A percentile compares a stretch with the other conserved stretches of the same genome.
Conservation (phyloP, 192 early-diverging fungal genomes). For the Coemansia sp. region DNA sequence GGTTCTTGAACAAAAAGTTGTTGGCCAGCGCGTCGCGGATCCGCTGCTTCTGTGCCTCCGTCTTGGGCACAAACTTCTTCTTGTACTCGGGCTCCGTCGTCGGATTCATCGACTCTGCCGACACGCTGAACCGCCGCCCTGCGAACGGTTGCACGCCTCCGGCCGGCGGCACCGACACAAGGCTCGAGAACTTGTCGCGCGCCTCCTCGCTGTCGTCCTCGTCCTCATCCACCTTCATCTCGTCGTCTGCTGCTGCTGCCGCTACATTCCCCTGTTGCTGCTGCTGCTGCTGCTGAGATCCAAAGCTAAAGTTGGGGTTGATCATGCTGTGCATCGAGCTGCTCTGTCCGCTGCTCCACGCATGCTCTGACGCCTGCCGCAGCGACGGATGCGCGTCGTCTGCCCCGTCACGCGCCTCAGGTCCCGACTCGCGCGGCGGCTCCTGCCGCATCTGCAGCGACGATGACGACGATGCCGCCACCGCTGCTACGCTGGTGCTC, state of each 20-base stretch:
- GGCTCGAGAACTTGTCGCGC: conserved; percentile 59
- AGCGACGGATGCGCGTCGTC: conserved; percentile 46
- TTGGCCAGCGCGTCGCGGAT: conserved; percentile 78
- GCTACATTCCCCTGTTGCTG: conserved; percentile 15
- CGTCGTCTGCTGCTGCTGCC: conserved; percentile 45
- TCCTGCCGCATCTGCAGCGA: conserved; percentile 20
- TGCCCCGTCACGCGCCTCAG: conserved; percentile 38
- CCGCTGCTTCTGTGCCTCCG: conserved; percentile 77
- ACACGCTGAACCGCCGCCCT: conserved; percentile 90
- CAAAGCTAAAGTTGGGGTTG: conserved; percentile 57
- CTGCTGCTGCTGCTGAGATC: conserved; percentile 39
- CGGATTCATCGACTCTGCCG: conserved; percentile 96
- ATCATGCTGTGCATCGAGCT: conserved; percentile 28
- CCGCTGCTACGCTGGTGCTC: neutral
- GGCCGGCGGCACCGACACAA: conserved; percentile 55
- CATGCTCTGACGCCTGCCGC: conserved; percentile 53
- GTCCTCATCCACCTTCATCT: conserved; percentile 61
- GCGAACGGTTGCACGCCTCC: conserved; percentile 72
- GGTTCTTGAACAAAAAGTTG: conserved; percentile 91
- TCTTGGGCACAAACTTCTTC: conserved; percentile 87
- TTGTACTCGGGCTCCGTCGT: conserved; percentile 73
- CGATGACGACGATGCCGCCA: conserved; percentile 8
- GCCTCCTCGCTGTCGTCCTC: conserved; percentile 58
- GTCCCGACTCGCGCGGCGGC: conserved; percentile 44
- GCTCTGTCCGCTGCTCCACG: conserved; percentile 44